Percentiles rank a stretch among this genome's conserved stretches.
phyloP scores from a whole-genome alignment of 1,139 yeast genomes.

The Petasospora fabianii region DNA sequence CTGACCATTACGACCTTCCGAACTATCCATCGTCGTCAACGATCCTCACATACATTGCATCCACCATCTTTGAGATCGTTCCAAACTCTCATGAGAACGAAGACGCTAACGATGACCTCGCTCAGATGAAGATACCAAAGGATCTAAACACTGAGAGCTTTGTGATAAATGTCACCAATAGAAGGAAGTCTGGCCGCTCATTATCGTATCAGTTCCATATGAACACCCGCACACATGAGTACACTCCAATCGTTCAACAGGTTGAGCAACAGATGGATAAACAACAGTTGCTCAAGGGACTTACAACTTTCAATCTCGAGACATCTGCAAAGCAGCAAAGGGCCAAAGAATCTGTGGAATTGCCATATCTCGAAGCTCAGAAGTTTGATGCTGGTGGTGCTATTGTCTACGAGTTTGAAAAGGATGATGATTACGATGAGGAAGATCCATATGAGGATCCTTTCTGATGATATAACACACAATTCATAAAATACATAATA shows the following conservation, averaged over 20 bases:
- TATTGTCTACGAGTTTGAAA: conserved; percentile 86
- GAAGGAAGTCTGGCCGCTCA: conserved; percentile 84
- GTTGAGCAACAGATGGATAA: conserved; percentile 29
- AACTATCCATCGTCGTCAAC: conserved; percentile 42
- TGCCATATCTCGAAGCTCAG: conserved; percentile 90
- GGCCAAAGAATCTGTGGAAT: conserved; percentile 80
- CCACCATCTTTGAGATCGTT: conserved; percentile 17
- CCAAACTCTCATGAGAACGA: conserved; percentile 42
- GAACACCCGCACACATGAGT: conserved; percentile 48
- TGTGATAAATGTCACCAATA: conserved; percentile 52
- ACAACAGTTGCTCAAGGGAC: conserved; percentile 51
- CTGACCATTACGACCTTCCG: conserved; percentile 18
- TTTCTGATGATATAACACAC: conserved; percentile 41
- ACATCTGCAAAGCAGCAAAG: conserved; percentile 70
- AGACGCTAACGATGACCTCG: conserved; percentile 40
- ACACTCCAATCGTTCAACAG: conserved; percentile 38
- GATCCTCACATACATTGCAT: conserved; percentile 16
- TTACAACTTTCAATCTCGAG: conserved; percentile 83
- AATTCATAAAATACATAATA: background rate
- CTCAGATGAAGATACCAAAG: conserved; percentile 47
- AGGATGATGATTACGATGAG: conserved; percentile 87
- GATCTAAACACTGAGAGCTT: conserved; percentile 47
- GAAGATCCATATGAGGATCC: conserved; percentile 98
- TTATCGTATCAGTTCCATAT: conserved; percentile 52
- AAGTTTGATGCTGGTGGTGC: conserved; percentile 80